These are phyloP conservation scores for Ascochyta fabae DNA, from an alignment of 2,329 filamentous ascomycete species.

Conservation along the genomic window DNA sequence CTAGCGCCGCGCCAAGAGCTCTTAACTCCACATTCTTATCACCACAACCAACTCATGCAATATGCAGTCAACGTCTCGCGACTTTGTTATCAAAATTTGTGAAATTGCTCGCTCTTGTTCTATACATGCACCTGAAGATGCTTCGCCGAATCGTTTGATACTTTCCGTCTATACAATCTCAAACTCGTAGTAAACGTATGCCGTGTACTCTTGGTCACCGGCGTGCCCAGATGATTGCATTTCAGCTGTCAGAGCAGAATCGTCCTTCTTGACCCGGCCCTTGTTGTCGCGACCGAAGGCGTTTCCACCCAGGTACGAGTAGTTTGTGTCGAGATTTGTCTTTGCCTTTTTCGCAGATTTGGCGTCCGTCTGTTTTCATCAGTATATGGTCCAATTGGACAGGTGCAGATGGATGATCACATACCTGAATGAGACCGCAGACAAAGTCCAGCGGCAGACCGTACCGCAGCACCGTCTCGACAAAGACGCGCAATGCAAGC, in stretches of 20 bases:
- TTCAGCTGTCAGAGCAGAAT: constrained; percentile 77
- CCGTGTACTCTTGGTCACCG: constrained; percentile 85
- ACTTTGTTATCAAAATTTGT: background rate
- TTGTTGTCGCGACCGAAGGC: constrained; percentile 94
- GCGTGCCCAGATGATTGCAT: constrained; percentile 76
- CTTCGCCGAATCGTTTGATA: background rate
- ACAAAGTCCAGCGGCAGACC: constrained; percentile 91
- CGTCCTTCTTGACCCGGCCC: constrained; percentile 88
- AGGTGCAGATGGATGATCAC: background rate
- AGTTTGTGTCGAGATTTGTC: constrained; percentile 73
- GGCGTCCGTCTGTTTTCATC: constrained; percentile 70
- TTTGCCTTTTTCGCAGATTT: constrained; percentile 80
- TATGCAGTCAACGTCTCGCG: background rate
- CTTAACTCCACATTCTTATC: constrained; percentile 6
- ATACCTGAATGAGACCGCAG: constrained; percentile 80
- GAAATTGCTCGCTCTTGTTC: constrained; percentile 15
- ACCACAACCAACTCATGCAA: background rate
- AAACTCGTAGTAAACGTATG: constrained; percentile 97
- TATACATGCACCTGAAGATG: constrained; percentile 14
- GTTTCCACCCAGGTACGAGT: constrained; percentile 92
- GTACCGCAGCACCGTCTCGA: constrained; percentile 97
- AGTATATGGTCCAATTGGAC: background rate
- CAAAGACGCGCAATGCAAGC: constrained; percentile 88
- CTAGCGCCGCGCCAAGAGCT: constrained; percentile 6
- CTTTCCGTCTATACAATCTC: constrained; percentile 62